Evolutionary conservation across 164 flowering plant species (phyloP).

Genomic region (Vitis labrusca): DNA sequence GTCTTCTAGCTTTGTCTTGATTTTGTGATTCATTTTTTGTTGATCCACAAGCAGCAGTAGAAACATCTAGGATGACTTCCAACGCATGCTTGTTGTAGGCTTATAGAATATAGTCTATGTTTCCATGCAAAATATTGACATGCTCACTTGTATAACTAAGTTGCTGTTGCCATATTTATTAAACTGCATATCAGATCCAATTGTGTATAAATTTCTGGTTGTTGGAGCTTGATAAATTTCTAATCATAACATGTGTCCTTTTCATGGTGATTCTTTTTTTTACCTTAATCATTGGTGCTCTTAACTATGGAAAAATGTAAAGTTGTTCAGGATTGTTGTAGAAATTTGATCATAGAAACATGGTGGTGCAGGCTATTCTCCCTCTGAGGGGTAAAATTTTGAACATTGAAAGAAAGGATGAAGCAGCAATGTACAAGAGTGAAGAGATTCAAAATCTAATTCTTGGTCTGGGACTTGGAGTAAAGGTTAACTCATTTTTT

Average conservation of each 20-base stretch:
- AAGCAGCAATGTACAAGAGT: constrained; percentile 95
- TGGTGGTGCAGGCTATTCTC: constrained; percentile 76
- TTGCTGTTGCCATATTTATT: background rate
- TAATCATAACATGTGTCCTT: background rate
- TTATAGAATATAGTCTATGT: too few relatives aligned
- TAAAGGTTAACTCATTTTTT: constrained; percentile 57
- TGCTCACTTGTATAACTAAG: too few relatives aligned
- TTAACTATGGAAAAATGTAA: background rate
- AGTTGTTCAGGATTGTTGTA: background rate
- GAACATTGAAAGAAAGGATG: constrained; percentile 87
- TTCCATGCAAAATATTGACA: too few relatives aligned
- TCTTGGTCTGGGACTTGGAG: constrained; percentile 91
- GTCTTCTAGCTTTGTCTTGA: too few relatives aligned
- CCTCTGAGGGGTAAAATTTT: constrained; percentile 94
- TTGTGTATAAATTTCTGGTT: background rate
- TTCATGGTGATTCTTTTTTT: background rate
- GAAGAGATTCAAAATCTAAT: constrained; percentile 94
- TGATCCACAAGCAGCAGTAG: too few relatives aligned
- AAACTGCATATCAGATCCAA: background rate
- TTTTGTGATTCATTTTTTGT: too few relatives aligned
- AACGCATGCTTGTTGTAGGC: too few relatives aligned
- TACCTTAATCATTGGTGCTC: background rate
- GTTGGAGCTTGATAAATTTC: background rate
- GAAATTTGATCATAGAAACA: background rate
- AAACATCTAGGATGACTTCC: too few relatives aligned